Base-by-base conservation (phyloP, 306 rosid species). In the Dalbergia oliveri region DNA sequence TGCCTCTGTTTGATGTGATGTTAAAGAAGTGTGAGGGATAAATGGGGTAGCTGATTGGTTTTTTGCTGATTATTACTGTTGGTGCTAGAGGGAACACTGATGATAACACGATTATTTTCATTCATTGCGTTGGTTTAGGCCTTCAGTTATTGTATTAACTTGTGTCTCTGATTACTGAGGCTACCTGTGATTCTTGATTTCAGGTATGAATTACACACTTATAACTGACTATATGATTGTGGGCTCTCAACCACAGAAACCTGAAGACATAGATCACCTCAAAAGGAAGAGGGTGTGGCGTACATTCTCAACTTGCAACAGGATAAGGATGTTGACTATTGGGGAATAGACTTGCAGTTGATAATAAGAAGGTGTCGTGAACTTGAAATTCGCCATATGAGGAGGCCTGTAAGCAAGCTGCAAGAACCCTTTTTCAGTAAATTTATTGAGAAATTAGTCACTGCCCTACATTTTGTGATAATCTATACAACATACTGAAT, bases 171-270 rank as follows among this genome's bases (percentile, higher is more conserved):
- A 47, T 45, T 34, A 53, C 66, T 79, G 85, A 78, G 70, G 76
- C 73, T 60, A 61, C 35, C 12, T 51, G 54, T 75, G 78, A 62
- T 80, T 73, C 60, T 67, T 86, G 65, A 78, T 84, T 88, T 82
- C 92, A 95, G 99, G 97, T 75, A 93, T 95, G 99, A 93, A 91
- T 87, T 95, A 90, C 84, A 93, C 90, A 15, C 83, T 83, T 77
- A 88, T 95, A 88, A 85, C 93, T 69, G 97, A 93, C 49, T 44
- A 89, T 72, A 76, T 94, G 85, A 90, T 94, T 31, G 97, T 94
- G 81, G 97, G 97, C 23, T 94, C 99, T 63, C 99, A 93, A 84
- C 99, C 97, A 78, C 97, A 94, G 86, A 93, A 91, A 86, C 92
- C 94, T 5, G 92, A 88, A 78, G 99, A 95, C 73, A 82, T 93